phyloP scores from a whole-genome alignment of 1,139 yeast species.

The Suhomyces atakaporum region DNA sequence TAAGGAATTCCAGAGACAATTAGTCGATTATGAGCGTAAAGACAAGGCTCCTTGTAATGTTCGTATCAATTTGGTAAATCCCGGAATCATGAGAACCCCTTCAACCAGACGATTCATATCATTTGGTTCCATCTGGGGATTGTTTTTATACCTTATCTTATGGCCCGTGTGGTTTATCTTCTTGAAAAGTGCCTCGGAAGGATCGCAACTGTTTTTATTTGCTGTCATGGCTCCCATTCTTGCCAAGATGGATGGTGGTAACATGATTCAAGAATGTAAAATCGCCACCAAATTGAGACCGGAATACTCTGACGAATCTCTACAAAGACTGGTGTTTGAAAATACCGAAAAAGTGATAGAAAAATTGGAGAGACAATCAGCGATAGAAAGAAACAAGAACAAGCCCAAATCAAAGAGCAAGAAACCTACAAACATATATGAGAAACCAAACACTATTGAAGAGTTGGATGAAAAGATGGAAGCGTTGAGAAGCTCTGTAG shows the following conservation, averaged over 20 bases:
- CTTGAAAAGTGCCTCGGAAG: constrained; percentile 71
- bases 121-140: constrained; percentile 74
- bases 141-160: constrained; percentile 62
- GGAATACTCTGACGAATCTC: constrained; percentile 61
- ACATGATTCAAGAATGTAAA: constrained; percentile 71
- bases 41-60: constrained; percentile 72
- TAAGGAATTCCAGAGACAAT: constrained; percentile 68
- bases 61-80: constrained; percentile 77
- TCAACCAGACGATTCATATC: constrained; percentile 78
- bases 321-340: constrained; percentile 65
- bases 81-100: constrained; percentile 88
- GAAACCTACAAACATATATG: constrained; percentile 25
- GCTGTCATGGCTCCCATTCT: constrained; percentile 75
- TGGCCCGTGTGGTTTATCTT: constrained; percentile 85
- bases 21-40: constrained; percentile 56
- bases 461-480: constrained; percentile 40
- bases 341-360: constrained; percentile 59
- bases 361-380: constrained; percentile 67
- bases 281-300: constrained; percentile 48
- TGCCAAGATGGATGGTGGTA: constrained; percentile 59
- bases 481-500: constrained; percentile 28
- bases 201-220: constrained; percentile 75
- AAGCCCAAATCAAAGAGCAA: constrained; percentile 18
- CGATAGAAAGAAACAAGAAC: constrained; percentile 54
- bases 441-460: constrained; percentile 35